Evolutionary conservation across 2,329 filamentous ascomycete species (phyloP).

Genomic region (Cercospora sp.): DNA sequence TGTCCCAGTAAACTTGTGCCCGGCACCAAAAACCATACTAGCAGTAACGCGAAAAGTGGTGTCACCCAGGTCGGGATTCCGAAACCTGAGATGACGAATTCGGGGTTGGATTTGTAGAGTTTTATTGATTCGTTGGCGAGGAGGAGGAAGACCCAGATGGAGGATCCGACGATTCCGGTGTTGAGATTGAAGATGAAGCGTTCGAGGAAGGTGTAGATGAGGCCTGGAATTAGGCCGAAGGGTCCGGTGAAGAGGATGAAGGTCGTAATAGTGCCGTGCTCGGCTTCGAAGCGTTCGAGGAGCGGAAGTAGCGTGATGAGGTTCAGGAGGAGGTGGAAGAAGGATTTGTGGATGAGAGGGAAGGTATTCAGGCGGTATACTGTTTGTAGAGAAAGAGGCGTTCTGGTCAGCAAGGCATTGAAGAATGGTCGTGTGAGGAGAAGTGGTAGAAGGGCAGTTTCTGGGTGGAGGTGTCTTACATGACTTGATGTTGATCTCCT

Average conservation of each 20-base stretch:
- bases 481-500: constrained; percentile 68
- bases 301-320: constrained; percentile 79
- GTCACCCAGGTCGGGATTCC: constrained; percentile 91
- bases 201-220: constrained; percentile 78
- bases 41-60: constrained; percentile 73
- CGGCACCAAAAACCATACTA: constrained; percentile 75
- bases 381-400: constrained; percentile 44
- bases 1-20: constrained; percentile 84
- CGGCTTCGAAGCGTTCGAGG: constrained; percentile 87
- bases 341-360: constrained; percentile 77
- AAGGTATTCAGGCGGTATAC: constrained; percentile 94
- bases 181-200: constrained; percentile 69
- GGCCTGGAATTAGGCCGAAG: constrained; percentile 65
- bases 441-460: background rate
- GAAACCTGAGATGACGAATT: constrained; percentile 64
- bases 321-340: constrained; percentile 81
- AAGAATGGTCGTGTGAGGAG: background rate
- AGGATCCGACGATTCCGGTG: constrained; percentile 76
- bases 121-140: constrained; percentile 83
- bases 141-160: constrained; percentile 90
- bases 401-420: background rate
- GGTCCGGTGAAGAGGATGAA: constrained; percentile 82
- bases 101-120: constrained; percentile 77
- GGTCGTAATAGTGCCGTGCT: constrained; percentile 88
- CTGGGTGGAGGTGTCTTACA: constrained; percentile 54